Evolutionary conservation across 306 rosid species (phyloP).

Genomic region (Lathyrus sativus): DNA sequence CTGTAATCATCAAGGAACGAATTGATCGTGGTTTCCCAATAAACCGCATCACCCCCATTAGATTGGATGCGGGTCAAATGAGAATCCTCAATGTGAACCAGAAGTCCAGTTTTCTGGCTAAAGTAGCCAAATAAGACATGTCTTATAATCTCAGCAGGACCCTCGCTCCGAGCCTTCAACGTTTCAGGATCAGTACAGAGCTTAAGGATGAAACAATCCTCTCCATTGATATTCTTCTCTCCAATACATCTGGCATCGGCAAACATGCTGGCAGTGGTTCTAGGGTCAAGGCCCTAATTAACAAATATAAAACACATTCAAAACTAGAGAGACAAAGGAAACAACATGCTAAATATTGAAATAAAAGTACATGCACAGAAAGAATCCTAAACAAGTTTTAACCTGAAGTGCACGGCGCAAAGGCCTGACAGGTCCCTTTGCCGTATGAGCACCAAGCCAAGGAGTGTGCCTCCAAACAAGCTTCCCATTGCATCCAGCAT

Average conservation of each 20-base stretch:
- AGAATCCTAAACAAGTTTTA: not conserved
- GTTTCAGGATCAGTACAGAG: slow-evolving; percentile 88
- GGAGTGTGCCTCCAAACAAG: slow-evolving; percentile 99
- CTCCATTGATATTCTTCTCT: slow-evolving; percentile 87
- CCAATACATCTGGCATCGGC: slow-evolving; percentile 88
- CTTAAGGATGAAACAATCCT: slow-evolving; percentile 97
- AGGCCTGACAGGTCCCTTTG: slow-evolving; percentile 95
- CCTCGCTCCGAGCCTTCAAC: slow-evolving; percentile 91
- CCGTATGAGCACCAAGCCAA: slow-evolving; percentile 96
- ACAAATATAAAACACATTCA: slow-evolving; percentile 18
- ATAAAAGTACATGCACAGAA: not conserved
- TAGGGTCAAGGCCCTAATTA: slow-evolving; percentile 90
- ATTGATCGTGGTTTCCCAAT: slow-evolving; percentile 97
- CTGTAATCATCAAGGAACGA: slow-evolving; percentile 91
- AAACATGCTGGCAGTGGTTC: slow-evolving; percentile 93
- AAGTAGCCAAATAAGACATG: slow-evolving; percentile 96
- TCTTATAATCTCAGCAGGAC: slow-evolving; percentile 94
- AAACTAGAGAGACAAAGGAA: not conserved
- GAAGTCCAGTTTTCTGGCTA: slow-evolving; percentile 95
- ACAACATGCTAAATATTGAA: not conserved
- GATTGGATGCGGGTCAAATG: slow-evolving; percentile 95
- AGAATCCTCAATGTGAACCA: slow-evolving; percentile 96
- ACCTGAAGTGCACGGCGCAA: slow-evolving; percentile 99
- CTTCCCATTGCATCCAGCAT: slow-evolving; percentile 95
- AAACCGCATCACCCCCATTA: slow-evolving; percentile 84